Evolutionary conservation across 2,329 filamentous ascomycete species (phyloP).

Genomic region (Nakataea oryzae): DNA sequence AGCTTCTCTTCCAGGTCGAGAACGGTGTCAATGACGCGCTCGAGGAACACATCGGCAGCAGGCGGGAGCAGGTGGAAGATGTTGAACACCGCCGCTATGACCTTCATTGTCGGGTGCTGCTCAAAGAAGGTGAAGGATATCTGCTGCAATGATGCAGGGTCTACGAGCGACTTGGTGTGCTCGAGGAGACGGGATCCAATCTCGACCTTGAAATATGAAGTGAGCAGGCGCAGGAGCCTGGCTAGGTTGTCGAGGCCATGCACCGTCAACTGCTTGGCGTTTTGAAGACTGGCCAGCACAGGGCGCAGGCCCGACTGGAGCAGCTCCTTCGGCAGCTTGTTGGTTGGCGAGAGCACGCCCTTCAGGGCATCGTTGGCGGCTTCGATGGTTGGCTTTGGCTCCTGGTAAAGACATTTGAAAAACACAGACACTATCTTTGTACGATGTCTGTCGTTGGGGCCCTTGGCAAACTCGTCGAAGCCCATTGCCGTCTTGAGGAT

Average conservation of each 20-base stretch:
- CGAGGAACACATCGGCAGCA: conserved; percentile 84
- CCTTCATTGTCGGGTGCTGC: conserved; percentile 85
- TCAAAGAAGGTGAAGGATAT: conserved; percentile 93
- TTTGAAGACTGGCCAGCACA: conserved; percentile 92
- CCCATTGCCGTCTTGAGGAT: conserved; percentile 88
- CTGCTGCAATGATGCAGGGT: conserved; percentile 69
- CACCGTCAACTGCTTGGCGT: conserved; percentile 80
- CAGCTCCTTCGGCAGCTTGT: conserved; percentile 88
- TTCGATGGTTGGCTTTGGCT: conserved; percentile 83
- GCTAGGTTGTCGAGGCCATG: conserved; percentile 87
- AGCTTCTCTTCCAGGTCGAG: conserved; percentile 78
- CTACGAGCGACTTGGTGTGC: conserved; percentile 84
- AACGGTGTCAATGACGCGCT: conserved; percentile 80
- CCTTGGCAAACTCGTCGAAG: conserved; percentile 82
- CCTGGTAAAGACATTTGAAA: conserved; percentile 94
- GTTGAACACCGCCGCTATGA: conserved; percentile 88
- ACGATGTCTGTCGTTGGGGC: conserved; percentile 54
- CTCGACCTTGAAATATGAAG: conserved; percentile 98
- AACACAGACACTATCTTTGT: conserved; percentile 83
- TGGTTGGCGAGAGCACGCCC: conserved; percentile 76
- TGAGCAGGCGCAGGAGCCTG: conserved; percentile 78
- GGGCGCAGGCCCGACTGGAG: conserved; percentile 88
- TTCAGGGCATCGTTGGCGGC: conserved; percentile 87
- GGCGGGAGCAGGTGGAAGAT: conserved; percentile 94
- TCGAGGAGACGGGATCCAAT: conserved; percentile 90